Evolutionary conservation across 371 early-diverging fungal species (phyloP), one percentile per base, ranked within the genome.

Genomic region (Syncephalastrum monosporum): DNA sequence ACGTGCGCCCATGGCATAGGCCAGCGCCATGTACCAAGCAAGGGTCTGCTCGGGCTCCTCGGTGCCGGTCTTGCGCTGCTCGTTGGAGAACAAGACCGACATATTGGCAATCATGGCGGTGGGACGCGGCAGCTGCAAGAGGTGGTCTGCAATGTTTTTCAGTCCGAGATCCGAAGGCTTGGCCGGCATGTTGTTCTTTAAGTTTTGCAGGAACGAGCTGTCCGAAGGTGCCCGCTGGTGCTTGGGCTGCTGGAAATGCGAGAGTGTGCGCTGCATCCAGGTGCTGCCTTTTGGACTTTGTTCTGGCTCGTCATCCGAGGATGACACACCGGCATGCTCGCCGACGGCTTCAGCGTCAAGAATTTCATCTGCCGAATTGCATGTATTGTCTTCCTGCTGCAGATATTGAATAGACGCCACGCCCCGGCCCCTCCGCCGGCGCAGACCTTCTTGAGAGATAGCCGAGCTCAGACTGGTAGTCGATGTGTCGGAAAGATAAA

Each of bases 1-100:
- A 23, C 68, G 51, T 17, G 71, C 69, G 27, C 77, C 77, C 71
- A 77, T 77, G 1, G 77, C 74, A 55, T 77, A 77, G 0, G 77
- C 77, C 3, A 77, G 46, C 3, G 77, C 77, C 77, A 77, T 77
- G 42, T 77, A 77, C 77, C 77, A 77, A 13, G 77, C 77, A 23
- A 77, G 57, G 1, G 74, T 59, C 44, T 73, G 72, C 21, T 77
- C 77, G 16, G 69, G 64, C 27, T 72, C 69, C 42, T 67, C 60
- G 46, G 16, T 49, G 27, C 47, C 47, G 23, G 49, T 50, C 24
- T 41, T 49, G 15, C 41, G 50, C 17, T n/a, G 51, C 0, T 56
- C 62, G 29, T 47, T 42, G 14, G 65, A 62, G 38, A 72, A 68
- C 42, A 70, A 47, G 1, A 65, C 62, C 29, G 75, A 67, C 67